These are phyloP conservation scores for Fragilaria crotonensis DNA, from an alignment of 108 stramenopile genomes.

Conservation along the genomic window DNA sequence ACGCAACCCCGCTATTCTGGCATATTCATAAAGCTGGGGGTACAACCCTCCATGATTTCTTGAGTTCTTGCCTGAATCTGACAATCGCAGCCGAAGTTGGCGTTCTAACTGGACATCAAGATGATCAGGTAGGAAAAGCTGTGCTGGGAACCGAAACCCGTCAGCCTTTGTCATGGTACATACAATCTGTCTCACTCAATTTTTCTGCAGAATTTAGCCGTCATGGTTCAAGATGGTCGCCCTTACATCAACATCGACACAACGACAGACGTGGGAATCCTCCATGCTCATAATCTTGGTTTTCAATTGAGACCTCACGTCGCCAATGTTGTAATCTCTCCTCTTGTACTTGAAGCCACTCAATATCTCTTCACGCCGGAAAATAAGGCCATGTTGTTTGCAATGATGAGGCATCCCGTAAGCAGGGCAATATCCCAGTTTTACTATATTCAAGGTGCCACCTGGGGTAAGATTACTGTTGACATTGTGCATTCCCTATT, in stretches of 20 bases:
- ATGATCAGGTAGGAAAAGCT: constrained; percentile 1
- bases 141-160: no score
- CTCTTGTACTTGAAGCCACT: constrained; percentile 3
- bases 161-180: no score
- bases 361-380: not conserved
- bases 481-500: not conserved
- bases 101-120: not conserved
- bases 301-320: constrained; percentile 7
- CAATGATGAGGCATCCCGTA: constrained; percentile 28
- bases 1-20: constrained; percentile 30
- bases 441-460: constrained; percentile 20
- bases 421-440: constrained; percentile 23
- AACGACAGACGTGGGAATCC: constrained; percentile 30
- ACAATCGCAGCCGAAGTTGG: constrained; percentile 34
- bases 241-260: constrained; percentile 33
- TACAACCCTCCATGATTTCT: constrained; percentile 15
- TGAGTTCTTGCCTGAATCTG: constrained; percentile 22
- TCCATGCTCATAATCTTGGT: constrained; percentile 19
- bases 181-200: not conserved
- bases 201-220: not conserved
- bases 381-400: not conserved
- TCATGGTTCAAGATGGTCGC: not conserved
- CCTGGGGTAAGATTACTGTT: constrained; percentile 14
- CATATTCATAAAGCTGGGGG: constrained; percentile 20
- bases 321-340: constrained; percentile 8